phyloP scores from a whole-genome alignment of 2,329 filamentous ascomycete genomes.

The Monosporascus sp. region DNA sequence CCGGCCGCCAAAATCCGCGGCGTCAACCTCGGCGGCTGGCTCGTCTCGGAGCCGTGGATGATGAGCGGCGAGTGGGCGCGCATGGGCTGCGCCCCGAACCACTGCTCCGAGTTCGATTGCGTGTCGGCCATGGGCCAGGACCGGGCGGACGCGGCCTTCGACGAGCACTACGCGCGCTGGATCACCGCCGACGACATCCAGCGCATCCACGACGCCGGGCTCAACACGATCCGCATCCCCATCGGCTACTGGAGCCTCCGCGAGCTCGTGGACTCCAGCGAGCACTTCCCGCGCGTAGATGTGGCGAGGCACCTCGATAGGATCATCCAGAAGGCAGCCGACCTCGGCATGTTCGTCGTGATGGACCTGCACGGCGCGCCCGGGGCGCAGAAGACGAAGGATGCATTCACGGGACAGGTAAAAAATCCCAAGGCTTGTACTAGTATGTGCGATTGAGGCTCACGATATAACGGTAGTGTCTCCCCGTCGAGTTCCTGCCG shows the following conservation, averaged over 20 bases:
- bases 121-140: conserved; percentile 42
- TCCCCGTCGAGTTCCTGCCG: conserved; percentile 14
- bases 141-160: conserved; percentile 40
- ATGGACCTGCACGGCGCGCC: conserved; percentile 38
- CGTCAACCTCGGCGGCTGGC: conserved; percentile 49
- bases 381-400: conserved; percentile 32
- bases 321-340: conserved; percentile 25
- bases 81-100: conserved; percentile 39
- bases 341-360: conserved; percentile 39
- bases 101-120: conserved; percentile 50
- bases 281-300: conserved; percentile 46
- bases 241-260: conserved; percentile 53
- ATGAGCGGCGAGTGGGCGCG: conserved; percentile 36
- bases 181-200: conserved; percentile 44
- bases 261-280: conserved; percentile 41
- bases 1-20: conserved; percentile 41
- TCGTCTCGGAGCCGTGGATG: conserved; percentile 52
- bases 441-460: not conserved
- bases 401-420: conserved; percentile 33
- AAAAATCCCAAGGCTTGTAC: not conserved
- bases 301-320: conserved; percentile 33
- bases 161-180: conserved; percentile 46
- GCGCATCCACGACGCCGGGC: conserved; percentile 41
- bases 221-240: conserved; percentile 51
- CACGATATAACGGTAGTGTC: conserved; percentile 3